These are phyloP conservation scores for Amoebophrya sp. DNA, from an alignment of 169 alveolate species.

Conservation along the genomic window DNA sequence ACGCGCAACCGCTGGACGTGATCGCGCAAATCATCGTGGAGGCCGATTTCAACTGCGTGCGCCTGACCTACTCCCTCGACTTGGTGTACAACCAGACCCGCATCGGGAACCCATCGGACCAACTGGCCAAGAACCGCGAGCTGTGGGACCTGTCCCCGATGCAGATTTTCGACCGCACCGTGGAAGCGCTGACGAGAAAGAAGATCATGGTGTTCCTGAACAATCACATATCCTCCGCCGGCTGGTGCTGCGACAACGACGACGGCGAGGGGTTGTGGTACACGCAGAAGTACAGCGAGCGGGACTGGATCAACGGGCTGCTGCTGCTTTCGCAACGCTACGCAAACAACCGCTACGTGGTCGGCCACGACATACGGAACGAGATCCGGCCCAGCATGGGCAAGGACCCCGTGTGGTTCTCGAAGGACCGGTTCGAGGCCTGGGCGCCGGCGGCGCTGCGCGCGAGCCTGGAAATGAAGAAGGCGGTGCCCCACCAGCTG, in stretches of 20 bases:
- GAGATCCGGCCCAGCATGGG: conserved; percentile 5
- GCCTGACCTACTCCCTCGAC: not conserved
- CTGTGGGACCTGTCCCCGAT: not conserved
- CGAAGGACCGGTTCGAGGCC: not conserved
- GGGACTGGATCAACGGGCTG: not conserved
- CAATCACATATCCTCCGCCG: not conserved
- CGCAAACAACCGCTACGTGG: not conserved
- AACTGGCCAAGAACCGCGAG: not conserved
- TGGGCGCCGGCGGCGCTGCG: conserved; percentile 23
- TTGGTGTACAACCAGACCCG: not conserved
- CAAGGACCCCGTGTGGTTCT: not conserved
- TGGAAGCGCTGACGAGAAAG: not conserved
- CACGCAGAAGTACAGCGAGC: not conserved
- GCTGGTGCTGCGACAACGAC: not conserved
- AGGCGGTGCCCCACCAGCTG: not conserved
- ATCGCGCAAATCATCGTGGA: not conserved
- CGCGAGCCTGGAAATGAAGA: not conserved
- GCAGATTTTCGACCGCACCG: conserved; percentile 8
- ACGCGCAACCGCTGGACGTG: not conserved
- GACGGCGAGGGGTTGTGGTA: conserved; percentile 10
- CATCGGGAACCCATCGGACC: not conserved
- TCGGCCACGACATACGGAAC: conserved; percentile 2
- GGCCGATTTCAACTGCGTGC: not conserved
- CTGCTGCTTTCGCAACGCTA: not conserved
- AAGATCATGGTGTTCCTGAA: conserved; percentile 12